Evolutionary conservation across 164 flowering plant species (phyloP).

Genomic region (Annona cherimola): DNA sequence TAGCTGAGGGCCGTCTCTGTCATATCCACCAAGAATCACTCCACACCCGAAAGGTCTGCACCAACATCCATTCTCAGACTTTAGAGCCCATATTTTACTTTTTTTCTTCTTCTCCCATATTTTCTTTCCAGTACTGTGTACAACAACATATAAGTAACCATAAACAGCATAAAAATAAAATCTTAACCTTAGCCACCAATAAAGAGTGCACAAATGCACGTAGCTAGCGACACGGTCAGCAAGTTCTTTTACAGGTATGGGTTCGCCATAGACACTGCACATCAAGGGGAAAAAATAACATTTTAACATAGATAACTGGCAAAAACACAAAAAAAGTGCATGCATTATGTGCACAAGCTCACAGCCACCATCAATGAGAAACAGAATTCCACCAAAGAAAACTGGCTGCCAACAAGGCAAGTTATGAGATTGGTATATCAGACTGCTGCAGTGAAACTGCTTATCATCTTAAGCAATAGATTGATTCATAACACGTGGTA

Average conservation of each 20-base stretch:
- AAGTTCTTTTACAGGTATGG: slow-evolving; percentile 89
- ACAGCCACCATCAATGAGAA: not conserved
- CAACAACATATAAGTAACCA: too few relatives aligned
- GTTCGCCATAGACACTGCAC: slow-evolving; percentile 79
- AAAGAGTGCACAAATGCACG: slow-evolving; percentile 91
- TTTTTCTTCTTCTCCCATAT: too few relatives aligned
- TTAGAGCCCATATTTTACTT: not conserved
- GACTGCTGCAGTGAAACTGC: too few relatives aligned
- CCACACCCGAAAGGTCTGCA: slow-evolving; percentile 96
- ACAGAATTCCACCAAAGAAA: not conserved
- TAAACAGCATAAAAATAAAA: not conserved
- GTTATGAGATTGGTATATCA: too few relatives aligned
- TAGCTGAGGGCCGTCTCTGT: slow-evolving; percentile 91
- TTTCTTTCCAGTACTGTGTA: too few relatives aligned
- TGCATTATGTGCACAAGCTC: not conserved
- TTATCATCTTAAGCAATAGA: too few relatives aligned
- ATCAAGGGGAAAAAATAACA: not conserved
- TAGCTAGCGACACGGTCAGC: slow-evolving; percentile 97
- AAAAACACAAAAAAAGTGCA: not conserved
- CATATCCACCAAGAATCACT: slow-evolving; percentile 94
- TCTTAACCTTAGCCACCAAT: slow-evolving; percentile 95
- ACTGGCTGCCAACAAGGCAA: too few relatives aligned
- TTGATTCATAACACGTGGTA: not conserved
- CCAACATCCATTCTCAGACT: slow-evolving; percentile 4
- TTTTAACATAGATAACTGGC: not conserved